Evolutionary conservation across 352 stramenopile species (phyloP), one percentile per base, ranked within the genome.

Genomic region (Globisporangium nagaii): DNA sequence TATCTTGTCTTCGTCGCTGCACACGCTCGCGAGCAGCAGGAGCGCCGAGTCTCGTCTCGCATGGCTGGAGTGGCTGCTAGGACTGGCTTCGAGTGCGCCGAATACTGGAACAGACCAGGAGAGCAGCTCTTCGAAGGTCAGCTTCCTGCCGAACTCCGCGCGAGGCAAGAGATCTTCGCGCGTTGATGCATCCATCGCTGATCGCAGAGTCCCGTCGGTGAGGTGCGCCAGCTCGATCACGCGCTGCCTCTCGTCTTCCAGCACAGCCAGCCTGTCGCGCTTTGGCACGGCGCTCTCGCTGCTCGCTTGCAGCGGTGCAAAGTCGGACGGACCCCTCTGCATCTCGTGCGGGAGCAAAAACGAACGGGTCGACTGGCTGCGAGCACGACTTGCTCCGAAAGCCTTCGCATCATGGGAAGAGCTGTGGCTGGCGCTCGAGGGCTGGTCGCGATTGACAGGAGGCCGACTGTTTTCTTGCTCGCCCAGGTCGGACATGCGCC

Each of bases 401-500:
- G 3, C 24, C 5, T 25, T 49, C 42, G 17, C 17, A 8, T 49
- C 17, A 4, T 30, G 15, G 25, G 25, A 9, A 8, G 25, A 24
- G 11, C 15, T 49, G 17, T 1, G 13, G 9, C 15, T 43, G 3
- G n/a, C n/a, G 24, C 25, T 35, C 8, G 17, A 10, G 15, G 12
- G 17, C 10, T 2, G 17, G 9, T 49, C 42, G 25, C 8, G 19
- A 20, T 12, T 36, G 25, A n/a, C n/a, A n/a, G 36, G 36, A 9
- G 49, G 35, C 6, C 25, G 19, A 4, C 12, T 45, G 25, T 53
- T 43, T 36, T 63, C 34, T 1, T 58, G 48, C 12, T 53, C 41
- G 34, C 69, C 56, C 2, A 82, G 59, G 7, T 77, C 64, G 11
- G 58, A 37, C 37, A 88, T 85, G 24, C 75, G 75, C 24, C 71